Evolutionary conservation across 257 asterid species (phyloP).

Genomic region (Gentiana dahurica): DNA sequence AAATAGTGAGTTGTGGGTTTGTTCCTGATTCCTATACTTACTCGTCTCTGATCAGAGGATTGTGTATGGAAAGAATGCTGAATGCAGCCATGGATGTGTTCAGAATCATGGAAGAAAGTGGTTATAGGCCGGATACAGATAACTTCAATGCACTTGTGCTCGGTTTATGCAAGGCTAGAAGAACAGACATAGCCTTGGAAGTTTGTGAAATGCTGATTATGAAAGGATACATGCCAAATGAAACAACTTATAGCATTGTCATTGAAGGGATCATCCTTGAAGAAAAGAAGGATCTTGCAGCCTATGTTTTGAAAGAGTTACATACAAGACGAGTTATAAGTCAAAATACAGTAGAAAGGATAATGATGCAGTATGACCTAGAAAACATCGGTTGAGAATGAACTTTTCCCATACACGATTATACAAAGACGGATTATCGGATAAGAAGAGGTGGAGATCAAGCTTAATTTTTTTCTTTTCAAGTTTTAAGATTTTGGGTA

Average conservation of each 20-base stretch:
- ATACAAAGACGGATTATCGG: too few relatives aligned
- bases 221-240: slow-evolving; percentile 60
- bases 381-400: slow-evolving; percentile 13
- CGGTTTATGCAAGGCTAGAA: slow-evolving; percentile 66
- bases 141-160: slow-evolving; percentile 65
- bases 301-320: slow-evolving; percentile 47
- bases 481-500: too few relatives aligned
- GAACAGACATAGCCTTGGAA: slow-evolving; percentile 61
- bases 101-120: slow-evolving; percentile 48
- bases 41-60: slow-evolving; percentile 68
- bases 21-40: slow-evolving; percentile 68
- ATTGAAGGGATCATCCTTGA: slow-evolving; percentile 71
- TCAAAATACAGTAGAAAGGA: slow-evolving; percentile 47
- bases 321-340: slow-evolving; percentile 42
- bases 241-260: slow-evolving; percentile 61
- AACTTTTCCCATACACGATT: too few relatives aligned
- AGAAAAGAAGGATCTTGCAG: slow-evolving; percentile 52
- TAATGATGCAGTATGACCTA: slow-evolving; percentile 66
- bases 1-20: slow-evolving; percentile 48
- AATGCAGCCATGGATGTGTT: slow-evolving; percentile 54
- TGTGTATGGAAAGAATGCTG: slow-evolving; percentile 73
- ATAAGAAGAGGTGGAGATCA: too few relatives aligned
- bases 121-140: slow-evolving; percentile 44
- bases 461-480: too few relatives aligned
- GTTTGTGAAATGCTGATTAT: slow-evolving; percentile 47